These are phyloP conservation scores for Talaromyces albobiverticillius DNA, from an alignment of 2,329 filamentous ascomycete species.

Conservation along the genomic window DNA sequence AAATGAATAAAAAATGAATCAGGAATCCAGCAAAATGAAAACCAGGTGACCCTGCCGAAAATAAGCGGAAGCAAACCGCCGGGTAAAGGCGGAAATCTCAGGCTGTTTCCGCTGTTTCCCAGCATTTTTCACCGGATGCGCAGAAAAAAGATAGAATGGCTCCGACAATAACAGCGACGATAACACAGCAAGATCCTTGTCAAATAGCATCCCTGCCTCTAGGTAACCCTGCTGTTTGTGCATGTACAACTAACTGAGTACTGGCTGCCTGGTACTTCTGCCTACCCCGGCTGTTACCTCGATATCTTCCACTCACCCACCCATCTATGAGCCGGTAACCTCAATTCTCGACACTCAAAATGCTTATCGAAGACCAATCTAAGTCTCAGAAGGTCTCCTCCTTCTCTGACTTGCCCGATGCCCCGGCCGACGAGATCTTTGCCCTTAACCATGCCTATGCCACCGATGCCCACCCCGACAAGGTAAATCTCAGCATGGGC, in stretches of 20 bases:
- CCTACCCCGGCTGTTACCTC: no score
- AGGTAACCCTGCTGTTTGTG: no score
- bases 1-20: not conserved
- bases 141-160: not conserved
- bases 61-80: conserved; percentile 10
- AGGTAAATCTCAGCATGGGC: conserved; percentile 87
- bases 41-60: not conserved
- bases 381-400: conserved; percentile 6
- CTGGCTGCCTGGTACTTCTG: no score
- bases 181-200: not conserved
- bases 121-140: not conserved
- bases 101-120: not conserved
- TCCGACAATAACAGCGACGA: not conserved
- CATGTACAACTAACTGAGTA: no score
- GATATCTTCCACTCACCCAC: no score
- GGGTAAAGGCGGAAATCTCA: conserved; percentile 4
- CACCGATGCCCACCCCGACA: conserved; percentile 67
- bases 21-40: not conserved
- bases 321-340: not conserved
- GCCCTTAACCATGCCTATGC: conserved; percentile 81
- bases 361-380: conserved; percentile 12
- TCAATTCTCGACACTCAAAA: not conserved
- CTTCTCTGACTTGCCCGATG: conserved; percentile 64
- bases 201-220: not conserved
- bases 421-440: conserved; percentile 88